phyloP scores from a whole-genome alignment of 805 yeast species.

The Metschnikowia proteae region DNA sequence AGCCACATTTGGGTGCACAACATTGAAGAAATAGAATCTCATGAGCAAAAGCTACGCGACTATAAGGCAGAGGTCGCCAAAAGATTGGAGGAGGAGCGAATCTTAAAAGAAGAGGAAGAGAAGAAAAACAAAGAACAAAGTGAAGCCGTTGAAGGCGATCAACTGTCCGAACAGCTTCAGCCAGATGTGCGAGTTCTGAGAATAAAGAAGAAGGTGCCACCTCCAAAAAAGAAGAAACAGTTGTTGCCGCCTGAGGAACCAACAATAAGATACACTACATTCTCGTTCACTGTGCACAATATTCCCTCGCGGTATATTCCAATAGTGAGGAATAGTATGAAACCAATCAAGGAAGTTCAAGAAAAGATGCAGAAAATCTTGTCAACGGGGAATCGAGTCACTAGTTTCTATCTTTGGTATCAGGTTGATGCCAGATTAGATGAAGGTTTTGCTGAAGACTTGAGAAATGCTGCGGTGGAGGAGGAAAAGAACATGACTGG shows the following conservation, averaged over 20 bases:
- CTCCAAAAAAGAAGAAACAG: conserved; percentile 15
- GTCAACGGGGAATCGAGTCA: conserved; percentile 54
- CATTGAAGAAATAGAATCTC: conserved; percentile 44
- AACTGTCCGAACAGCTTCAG: conserved; percentile 8
- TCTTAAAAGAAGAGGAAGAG: conserved; percentile 21
- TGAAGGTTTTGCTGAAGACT: conserved; percentile 58
- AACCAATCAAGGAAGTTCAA: conserved; percentile 52
- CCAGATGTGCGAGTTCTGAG: conserved; percentile 9
- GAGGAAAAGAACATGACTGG: conserved; percentile 50
- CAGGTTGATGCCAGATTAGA: conserved; percentile 75
- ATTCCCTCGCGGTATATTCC: conserved; percentile 65
- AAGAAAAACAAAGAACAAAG: conserved; percentile 8
- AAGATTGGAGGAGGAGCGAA: conserved; percentile 25
- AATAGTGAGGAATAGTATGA: conserved; percentile 62
- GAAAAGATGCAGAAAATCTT: conserved; percentile 59
- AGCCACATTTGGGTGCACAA: conserved; percentile 53
- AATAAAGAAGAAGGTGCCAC: conserved; percentile 15
- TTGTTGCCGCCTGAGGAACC: conserved; percentile 39
- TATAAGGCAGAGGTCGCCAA: conserved; percentile 28
- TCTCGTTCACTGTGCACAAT: conserved; percentile 62
- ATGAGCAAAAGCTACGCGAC: conserved; percentile 33
- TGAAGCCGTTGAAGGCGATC: conserved; percentile 12
- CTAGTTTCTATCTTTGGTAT: conserved; percentile 74
- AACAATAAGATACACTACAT: conserved; percentile 49
- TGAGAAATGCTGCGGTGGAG: conserved; percentile 53